Evolutionary conservation across 2,329 filamentous ascomycete genomes (phyloP), one percentile per base, ranked within the genome.

Genomic region (Stachybotrys chartarum): DNA sequence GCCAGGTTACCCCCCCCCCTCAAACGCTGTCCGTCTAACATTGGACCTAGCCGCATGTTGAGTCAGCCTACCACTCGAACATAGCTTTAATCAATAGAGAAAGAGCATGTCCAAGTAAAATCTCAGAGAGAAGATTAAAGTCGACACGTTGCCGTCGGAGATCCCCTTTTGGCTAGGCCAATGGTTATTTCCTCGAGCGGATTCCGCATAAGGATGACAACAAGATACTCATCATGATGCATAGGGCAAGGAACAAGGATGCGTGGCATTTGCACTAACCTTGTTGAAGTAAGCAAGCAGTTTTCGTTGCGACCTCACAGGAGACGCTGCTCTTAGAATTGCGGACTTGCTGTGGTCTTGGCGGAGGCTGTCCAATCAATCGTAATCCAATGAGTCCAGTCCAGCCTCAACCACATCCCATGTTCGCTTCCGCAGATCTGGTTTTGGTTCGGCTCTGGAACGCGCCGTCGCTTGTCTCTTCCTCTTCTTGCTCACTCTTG

Each of bases 191-290:
- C 64, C 60, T 59, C 59, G 63, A 60, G 60, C 61, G 59, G 58
- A 67, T 72, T 95, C 86, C 82, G 91, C 79, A 90, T 95, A 95
- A 95, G 91, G 91, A 96, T 95, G 91, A 95, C 90, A 91, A 80
- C 75, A 81, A 75, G 72, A 71, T 78, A 91, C 85, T 94, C 91
- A 93, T 95, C 91, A 93, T 87, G 57, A 55, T 54, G 45, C 35
- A 49, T 14, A 24, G 42, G 12, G 50, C 14, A 50, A 30, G 3
- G 7, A 24, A 30, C 18, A 24, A 50, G 11, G n/a, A 42, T 12
- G 16, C 12, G 17, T 30, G 39, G 32, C 24, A 14, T 30, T 31
- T 54, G 17, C 16, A 16, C n/a, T 18, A n/a, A 16, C 17, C 50
- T 11, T 10, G 35, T 42, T 42, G 35, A 3, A 42, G 35, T 24